Evolutionary conservation across 2,329 filamentous ascomycete species (phyloP).

Genomic region (Myriosclerotinia duriaeana): DNA sequence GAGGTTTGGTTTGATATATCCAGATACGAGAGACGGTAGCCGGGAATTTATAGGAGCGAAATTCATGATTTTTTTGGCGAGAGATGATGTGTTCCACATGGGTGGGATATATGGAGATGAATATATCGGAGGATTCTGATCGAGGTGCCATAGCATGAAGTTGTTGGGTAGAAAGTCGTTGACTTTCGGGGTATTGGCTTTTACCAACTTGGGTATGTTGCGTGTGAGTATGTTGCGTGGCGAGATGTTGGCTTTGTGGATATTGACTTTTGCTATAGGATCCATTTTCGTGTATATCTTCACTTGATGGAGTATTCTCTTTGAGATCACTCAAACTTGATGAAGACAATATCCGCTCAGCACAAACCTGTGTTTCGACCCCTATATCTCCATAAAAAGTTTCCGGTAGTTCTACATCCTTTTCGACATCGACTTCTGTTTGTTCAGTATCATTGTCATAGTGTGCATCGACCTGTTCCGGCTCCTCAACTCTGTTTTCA

Average conservation of each 20-base stretch:
- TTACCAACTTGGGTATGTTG: constrained; percentile 24
- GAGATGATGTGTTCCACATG: constrained; percentile 51
- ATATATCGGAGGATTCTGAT: constrained; percentile 53
- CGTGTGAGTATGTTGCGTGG: constrained; percentile 10
- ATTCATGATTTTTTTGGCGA: constrained; percentile 55
- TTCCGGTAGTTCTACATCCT: constrained; percentile 27
- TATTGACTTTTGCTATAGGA: constrained; percentile 25
- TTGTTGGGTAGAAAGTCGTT: constrained; percentile 52
- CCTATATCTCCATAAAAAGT: constrained; percentile 38
- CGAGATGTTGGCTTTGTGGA: constrained; percentile 9
- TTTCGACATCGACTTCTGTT: neutral
- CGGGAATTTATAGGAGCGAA: constrained; percentile 56
- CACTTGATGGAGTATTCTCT: constrained; percentile 7
- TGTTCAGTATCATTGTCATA: neutral
- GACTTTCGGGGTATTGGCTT: constrained; percentile 45
- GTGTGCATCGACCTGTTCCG: neutral
- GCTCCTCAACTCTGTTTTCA: neutral
- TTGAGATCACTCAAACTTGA: neutral
- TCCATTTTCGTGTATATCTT: constrained; percentile 17
- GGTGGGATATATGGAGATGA: constrained; percentile 51
- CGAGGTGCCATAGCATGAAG: constrained; percentile 51
- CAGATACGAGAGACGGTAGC: constrained; percentile 58
- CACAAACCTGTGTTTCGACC: constrained; percentile 34
- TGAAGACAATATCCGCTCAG: constrained; percentile 25
- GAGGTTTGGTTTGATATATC: constrained; percentile 55